Base-by-base conservation (phyloP, 2,329 filamentous ascomycete genomes). In the Diplodia corticola region DNA sequence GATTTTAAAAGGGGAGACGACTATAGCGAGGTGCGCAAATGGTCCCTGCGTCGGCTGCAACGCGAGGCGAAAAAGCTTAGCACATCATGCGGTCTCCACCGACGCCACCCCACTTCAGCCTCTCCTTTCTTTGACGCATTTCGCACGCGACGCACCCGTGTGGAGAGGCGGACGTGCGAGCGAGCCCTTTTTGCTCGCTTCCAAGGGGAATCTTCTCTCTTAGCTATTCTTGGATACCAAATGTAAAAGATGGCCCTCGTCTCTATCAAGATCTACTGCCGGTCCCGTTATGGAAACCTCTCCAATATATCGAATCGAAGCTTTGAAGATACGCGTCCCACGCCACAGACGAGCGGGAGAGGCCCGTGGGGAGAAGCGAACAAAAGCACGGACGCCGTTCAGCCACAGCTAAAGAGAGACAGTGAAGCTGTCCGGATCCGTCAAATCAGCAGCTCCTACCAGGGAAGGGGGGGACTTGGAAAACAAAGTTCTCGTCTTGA, bases 181-280 rank as follows among this genome's bases (percentile, higher is more conserved):
- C 37, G 13, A 40, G 12, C 37, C 15, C 50, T 40, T 40, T 17
- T 28, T 10, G 40, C 20, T 55, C 51, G 51, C 55, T 59, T 60
- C 55, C 9, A 60, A 30, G 17, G 33, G 24, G 7, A 53, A 53
- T 28, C 15, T 22, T 26, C 26, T 17, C 15, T 53, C 22, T 30
- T 54, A 28, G 20, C 15, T 57, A 57, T 57, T 40, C 53, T 57
- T 44, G 53, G 53, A 57, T 44, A 57, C 53, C 53, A 57, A 50
- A 57, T 57, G 35, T n/a, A 57, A 20, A 26, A 40, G n/a, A 44
- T 44, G n/a, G n/a, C 40, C n/a, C 40, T 20, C 40, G 40, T 44
- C 40, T 40, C 37, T 1, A 5, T 22, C 15, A 15, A 30, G 50
- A 53, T 53, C 50, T n/a, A 44, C 40, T 15, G 15, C 7, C 5